phyloP scores from a whole-genome alignment of 2,329 filamentous ascomycete species.

The Stagonosporopsis vannaccii region DNA sequence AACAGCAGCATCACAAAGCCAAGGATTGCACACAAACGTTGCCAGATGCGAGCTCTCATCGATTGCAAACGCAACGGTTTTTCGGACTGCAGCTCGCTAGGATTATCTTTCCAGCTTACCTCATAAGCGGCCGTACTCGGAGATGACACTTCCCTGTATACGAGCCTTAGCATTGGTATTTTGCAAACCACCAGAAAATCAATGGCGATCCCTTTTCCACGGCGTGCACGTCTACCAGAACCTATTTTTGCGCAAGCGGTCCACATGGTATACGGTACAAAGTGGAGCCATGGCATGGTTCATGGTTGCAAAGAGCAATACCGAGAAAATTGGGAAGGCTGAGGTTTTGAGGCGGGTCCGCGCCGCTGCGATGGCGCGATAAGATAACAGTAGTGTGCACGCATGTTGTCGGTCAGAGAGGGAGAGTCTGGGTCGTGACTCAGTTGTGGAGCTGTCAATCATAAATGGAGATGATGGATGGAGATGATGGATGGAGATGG shows the following conservation, averaged over 20 bases:
- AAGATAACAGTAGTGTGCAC: neutral
- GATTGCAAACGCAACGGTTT: too few relatives aligned
- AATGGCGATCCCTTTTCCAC: neutral
- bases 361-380: neutral
- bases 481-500: neutral
- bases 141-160: neutral
- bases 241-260: neutral
- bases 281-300: constrained; percentile 3
- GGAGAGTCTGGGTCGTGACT: neutral
- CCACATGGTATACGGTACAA: neutral
- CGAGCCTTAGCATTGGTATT: neutral
- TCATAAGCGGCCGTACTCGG: constrained; percentile 1
- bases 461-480: constrained; percentile 2
- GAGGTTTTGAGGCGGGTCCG: neutral
- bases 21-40: too few relatives aligned
- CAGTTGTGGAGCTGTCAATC: constrained; percentile 1
- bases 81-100: neutral
- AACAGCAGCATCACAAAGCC: too few relatives aligned
- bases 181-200: neutral
- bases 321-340: neutral
- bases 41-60: too few relatives aligned
- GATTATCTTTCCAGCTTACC: neutral
- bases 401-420: neutral
- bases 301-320: neutral
- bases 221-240: neutral